Evolutionary conservation across 1,139 yeast genomes (phyloP).

Genomic region (Yamadazyma conglobata): DNA sequence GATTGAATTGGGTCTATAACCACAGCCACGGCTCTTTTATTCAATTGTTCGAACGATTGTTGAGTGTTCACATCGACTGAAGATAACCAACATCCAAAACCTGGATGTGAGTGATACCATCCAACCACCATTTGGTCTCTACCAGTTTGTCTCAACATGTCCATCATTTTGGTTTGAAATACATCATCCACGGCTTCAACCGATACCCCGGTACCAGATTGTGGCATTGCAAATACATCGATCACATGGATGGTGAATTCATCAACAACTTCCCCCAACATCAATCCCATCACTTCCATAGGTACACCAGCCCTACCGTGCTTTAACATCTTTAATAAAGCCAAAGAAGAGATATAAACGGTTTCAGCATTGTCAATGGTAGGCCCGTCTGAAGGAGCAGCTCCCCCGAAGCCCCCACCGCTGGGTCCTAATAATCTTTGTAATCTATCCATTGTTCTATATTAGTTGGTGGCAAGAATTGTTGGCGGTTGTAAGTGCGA

Average conservation of each 20-base stretch:
- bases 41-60: constrained; percentile 93
- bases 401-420: constrained; percentile 54
- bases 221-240: constrained; percentile 99
- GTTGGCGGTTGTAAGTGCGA: too few species aligned
- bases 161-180: constrained; percentile 99
- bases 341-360: constrained; percentile 92
- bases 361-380: constrained; percentile 95
- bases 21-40: constrained; percentile 93
- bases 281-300: constrained; percentile 99
- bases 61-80: constrained; percentile 97
- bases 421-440: constrained; percentile 68
- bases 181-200: constrained; percentile 99
- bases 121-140: constrained; percentile 98
- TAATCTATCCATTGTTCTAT: constrained; percentile 77
- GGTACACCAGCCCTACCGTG: constrained; percentile 99
- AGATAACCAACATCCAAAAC: constrained; percentile 99
- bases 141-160: constrained; percentile 97
- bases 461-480: constrained; percentile 10
- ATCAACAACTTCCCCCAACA: constrained; percentile 98
- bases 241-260: constrained; percentile 96
- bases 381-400: constrained; percentile 62
- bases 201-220: constrained; percentile 96
- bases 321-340: constrained; percentile 91
- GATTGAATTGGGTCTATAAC: constrained; percentile 98
- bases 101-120: constrained; percentile 99